Evolutionary conservation across 106 monocot genomes (phyloP).

Genomic region (Platanthera zijinensis): DNA sequence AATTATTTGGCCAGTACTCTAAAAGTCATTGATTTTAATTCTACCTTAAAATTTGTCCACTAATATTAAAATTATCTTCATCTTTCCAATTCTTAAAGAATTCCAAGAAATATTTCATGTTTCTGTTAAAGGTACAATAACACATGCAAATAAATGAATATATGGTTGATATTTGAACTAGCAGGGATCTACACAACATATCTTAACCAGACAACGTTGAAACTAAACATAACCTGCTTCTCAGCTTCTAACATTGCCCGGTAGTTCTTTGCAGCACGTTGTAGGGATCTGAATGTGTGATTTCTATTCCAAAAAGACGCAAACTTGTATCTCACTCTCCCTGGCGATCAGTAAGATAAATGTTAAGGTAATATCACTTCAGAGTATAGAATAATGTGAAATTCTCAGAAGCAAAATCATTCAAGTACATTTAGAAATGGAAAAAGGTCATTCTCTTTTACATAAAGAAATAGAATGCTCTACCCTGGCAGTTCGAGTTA

Average conservation of each 20-base stretch:
- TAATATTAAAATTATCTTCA: neutral
- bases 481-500: neutral
- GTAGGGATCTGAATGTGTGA: constrained; percentile 77
- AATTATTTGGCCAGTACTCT: neutral
- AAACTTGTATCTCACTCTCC: constrained; percentile 95
- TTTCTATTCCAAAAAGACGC: constrained; percentile 99
- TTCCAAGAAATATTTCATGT: neutral
- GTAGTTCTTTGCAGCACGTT: constrained; percentile 74
- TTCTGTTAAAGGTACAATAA: neutral
- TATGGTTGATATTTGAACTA: neutral
- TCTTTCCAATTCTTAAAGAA: neutral
- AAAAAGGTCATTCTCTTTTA: neutral
- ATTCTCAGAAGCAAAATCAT: neutral
- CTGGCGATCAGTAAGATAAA: constrained; percentile 27
- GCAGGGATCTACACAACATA: neutral
- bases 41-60: too few relatives aligned
- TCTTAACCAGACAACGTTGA: neutral
- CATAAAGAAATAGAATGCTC: neutral
- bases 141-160: neutral
- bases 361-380: neutral
- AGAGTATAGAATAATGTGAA: neutral
- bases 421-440: neutral
- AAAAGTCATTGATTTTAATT: too few relatives aligned
- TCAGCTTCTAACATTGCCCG: constrained; percentile 79
- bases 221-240: constrained; percentile 48